Percentiles rank a stretch among this genome's conserved stretches.
Conservation (phyloP, 495 filamentous ascomycete species). For the Friedmanniomyces endolithicus region DNA sequence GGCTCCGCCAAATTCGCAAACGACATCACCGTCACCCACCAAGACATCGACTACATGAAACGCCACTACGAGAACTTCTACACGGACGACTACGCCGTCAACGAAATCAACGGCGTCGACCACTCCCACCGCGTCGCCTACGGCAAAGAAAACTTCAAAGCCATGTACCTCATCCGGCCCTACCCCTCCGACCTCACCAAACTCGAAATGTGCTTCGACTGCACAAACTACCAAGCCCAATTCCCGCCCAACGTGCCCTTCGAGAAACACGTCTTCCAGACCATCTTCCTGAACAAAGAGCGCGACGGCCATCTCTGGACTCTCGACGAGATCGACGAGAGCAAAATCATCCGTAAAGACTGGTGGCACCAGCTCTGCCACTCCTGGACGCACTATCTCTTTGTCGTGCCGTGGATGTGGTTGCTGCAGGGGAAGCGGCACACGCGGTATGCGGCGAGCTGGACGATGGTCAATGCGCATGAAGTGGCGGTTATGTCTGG, state of each 20-base stretch:
- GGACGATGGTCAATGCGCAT: conserved; percentile 81
- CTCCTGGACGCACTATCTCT: conserved; percentile 64
- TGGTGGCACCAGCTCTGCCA: conserved; percentile 87
- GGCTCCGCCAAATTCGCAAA: conserved; percentile 66
- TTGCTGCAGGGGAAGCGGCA: conserved; percentile 59
- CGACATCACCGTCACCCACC: conserved; percentile 76
- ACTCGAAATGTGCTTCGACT: conserved; percentile 82
- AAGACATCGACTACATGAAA: conserved; percentile 61
- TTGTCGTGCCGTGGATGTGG: conserved; percentile 70
- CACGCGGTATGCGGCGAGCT: conserved; percentile 58
- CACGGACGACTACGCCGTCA: conserved; percentile 34
- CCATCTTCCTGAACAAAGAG: conserved; percentile 64
- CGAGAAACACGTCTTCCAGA: conserved; percentile 65
- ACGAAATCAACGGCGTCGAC: conserved; percentile 36
- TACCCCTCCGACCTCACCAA: conserved; percentile 51
- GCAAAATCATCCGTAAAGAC: conserved; percentile 57
- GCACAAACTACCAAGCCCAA: conserved; percentile 74
- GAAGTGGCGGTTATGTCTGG: conserved; percentile 68
- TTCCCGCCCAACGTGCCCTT: conserved; percentile 46
- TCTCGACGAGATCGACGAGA: conserved; percentile 52
- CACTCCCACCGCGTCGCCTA: conserved; percentile 40
- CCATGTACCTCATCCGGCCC: conserved; percentile 73
- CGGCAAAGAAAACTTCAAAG: conserved; percentile 46
- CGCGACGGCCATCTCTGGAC: conserved; percentile 55
- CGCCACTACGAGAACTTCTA: conserved; percentile 63